phyloP scores from a whole-genome alignment of 2,329 filamentous ascomycete species.

The Cladosporium velox region DNA sequence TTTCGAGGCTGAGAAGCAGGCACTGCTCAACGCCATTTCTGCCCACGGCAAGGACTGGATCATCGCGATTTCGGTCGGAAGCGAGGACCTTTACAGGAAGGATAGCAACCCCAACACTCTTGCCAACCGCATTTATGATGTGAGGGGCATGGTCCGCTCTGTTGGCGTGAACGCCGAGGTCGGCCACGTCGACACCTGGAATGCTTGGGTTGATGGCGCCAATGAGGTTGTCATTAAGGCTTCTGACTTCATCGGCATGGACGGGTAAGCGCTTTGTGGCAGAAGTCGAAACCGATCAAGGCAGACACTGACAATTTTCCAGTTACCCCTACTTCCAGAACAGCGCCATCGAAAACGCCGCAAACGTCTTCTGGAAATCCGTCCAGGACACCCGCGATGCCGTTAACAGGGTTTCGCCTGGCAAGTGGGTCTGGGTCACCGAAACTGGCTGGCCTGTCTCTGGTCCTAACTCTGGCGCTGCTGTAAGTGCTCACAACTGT shows the following conservation, averaged over 20 bases:
- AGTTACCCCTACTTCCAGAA: slow-evolving; percentile 66
- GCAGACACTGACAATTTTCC: not conserved
- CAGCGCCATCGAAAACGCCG: slow-evolving; percentile 58
- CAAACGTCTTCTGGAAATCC: slow-evolving; percentile 54
- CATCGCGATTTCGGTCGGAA: slow-evolving; percentile 66
- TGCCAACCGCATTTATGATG: slow-evolving; percentile 52
- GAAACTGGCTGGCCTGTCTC: slow-evolving; percentile 61
- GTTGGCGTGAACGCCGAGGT: slow-evolving; percentile 52
- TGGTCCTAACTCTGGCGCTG: slow-evolving; percentile 58
- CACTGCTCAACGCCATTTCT: slow-evolving; percentile 58
- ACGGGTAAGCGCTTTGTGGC: slow-evolving; percentile 45
- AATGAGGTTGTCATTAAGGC: slow-evolving; percentile 63
- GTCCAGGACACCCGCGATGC: slow-evolving; percentile 42
- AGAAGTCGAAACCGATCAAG: not conserved
- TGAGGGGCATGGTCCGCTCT: slow-evolving; percentile 55
- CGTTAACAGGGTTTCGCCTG: slow-evolving; percentile 46
- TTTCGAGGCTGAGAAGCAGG: slow-evolving; percentile 62
- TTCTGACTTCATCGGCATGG: slow-evolving; percentile 65
- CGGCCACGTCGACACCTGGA: slow-evolving; percentile 66
- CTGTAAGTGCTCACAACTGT: slow-evolving; percentile 27
- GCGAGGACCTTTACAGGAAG: slow-evolving; percentile 66
- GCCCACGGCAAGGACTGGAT: slow-evolving; percentile 60
- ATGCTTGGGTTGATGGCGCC: slow-evolving; percentile 53
- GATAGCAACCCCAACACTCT: slow-evolving; percentile 46
- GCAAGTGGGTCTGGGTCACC: slow-evolving; percentile 35